Evolutionary conservation across 176 grass and related monocot species (phyloP), one percentile per base, ranked within the genome.

Genomic region (Triticum dicoccoides): DNA sequence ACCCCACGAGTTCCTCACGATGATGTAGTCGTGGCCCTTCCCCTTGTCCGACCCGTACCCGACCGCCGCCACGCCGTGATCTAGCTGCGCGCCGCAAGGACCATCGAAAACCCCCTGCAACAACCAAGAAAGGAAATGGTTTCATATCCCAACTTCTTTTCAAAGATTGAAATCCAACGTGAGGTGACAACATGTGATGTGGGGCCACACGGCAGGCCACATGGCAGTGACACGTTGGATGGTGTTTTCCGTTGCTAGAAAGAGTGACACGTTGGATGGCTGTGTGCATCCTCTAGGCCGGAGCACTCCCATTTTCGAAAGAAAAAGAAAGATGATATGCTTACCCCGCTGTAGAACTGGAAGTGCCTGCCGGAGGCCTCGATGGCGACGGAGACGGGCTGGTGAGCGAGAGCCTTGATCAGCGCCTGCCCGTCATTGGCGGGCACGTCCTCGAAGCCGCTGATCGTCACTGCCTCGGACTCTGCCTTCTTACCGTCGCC

Each of bases 1-100:
- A 0, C 95, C 93, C 95, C 95, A 98, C 3, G 96, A 98, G 93
- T 98, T 98, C 93, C 93, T 98, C 37, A 98, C 93, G 18, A 90
- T 84, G 87, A 96, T 85, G 90, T 92, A 96, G 61, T 92, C 93
- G 9, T 95, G 88, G 65, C 83, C 96, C 84, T 92, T 94, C 30
- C 34, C 47, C 25, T 82, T 90, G 73, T 76, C 73, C 8, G 45
- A 54, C 0, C 90, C 96, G 14, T 96, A 98, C 1, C 96, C 96
- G 0, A 98, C 93, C 4, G 96, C 96, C 21, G 90, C 39, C 62
- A 98, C 96, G 2, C 96, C 96, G 9, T 96, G 96, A 80, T 98
- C 96, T 9, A 98, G 88, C 42, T 89, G 83, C 3, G 18, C 68
- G 13, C 93, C 92, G 25, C 96, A 98, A 0, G 84, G 90, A 1